These are phyloP conservation scores for Geranium brycei DNA, from an alignment of 345 rosid genomes.

Conservation along the genomic window DNA sequence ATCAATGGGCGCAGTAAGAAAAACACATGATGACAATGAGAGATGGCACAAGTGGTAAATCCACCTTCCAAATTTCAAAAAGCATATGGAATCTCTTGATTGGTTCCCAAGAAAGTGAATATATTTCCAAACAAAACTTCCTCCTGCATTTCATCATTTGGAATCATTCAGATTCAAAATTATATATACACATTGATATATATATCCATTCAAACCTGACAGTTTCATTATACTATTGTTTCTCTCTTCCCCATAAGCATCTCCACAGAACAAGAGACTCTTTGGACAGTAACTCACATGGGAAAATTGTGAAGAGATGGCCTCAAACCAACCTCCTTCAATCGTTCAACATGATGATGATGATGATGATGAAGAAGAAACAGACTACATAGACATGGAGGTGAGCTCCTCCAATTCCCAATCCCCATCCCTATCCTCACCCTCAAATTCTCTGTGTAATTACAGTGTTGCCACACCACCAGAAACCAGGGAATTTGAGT, in stretches of 20 bases:
- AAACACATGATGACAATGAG: too few relatives aligned
- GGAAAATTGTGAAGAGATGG: not conserved
- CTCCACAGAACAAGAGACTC: not conserved
- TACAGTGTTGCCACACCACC: conserved; percentile 18
- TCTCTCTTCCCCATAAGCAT: not conserved
- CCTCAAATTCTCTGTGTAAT: too few relatives aligned
- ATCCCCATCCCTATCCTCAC: not conserved
- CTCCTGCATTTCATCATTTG: not conserved
- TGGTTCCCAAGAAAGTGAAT: not conserved
- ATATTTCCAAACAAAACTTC: not conserved
- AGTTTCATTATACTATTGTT: not conserved
- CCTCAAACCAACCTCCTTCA: not conserved
- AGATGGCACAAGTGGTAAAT: too few relatives aligned
- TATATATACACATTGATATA: too few relatives aligned
- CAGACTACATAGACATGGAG: conserved; percentile 60
- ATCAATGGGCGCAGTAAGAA: too few relatives aligned
- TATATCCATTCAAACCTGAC: not conserved
- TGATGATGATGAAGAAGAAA: not conserved
- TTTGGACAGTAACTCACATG: too few relatives aligned
- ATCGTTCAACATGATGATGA: not conserved
- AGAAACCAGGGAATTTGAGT: conserved; percentile 70
- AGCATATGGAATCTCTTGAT: not conserved
- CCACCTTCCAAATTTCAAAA: not conserved
- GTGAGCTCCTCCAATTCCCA: conserved; percentile 33
- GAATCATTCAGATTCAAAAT: not conserved